Evolutionary conservation across 129 eudicot species (phyloP), one percentile per base, ranked within the genome.

Genomic region (Mikania micrantha): DNA sequence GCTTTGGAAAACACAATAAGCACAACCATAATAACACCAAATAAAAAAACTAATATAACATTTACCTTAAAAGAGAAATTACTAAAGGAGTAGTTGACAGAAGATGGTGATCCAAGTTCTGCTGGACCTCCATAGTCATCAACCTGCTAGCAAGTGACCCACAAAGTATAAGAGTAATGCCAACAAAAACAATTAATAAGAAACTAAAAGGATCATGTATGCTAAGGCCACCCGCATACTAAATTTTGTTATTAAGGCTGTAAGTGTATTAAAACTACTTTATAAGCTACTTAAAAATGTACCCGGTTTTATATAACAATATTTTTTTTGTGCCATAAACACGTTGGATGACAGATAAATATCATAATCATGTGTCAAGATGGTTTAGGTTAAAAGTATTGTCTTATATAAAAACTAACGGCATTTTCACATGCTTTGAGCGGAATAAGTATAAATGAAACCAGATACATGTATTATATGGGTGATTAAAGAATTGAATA

Each of bases 51-150:
- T 13, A 27, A 24, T 5, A 45, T 47, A 54, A 19, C 17, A 38
- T 47, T 25, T 90, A 91, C 99, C 99, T 93, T 93, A 60, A 93
- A 93, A 7, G 98, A 93, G 79, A 93, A 93, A 79, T 93, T 93
- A 77, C 96, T 93, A 67, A 93, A 93, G 61, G 98, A 86, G 68
- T 93, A 88, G 80, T 93, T 79, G 66, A 88, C 85, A 32, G 83
- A 70, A 67, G 79, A 76, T 65, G 83, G 83, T 0, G 99, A 80
- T 36, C 86, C 99, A 71, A 84, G 86, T 75, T 84, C 99, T 5
- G 88, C 64, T 24, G 82, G 77, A 50, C 95, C 95, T 28, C 72
- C 82, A 79, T 78, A 82, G 44, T 93, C 95, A 82, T 88, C 95
- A 41, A 85, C 96, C 88, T 93, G 85, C 45, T 19, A 9, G 40